A percentile compares a stretch with the other conserved stretches of the same genome.
These are phyloP conservation scores for Lignosus rhinocerotis DNA, from an alignment of 1,284 basidiomycete genomes.

Conservation along the genomic window DNA sequence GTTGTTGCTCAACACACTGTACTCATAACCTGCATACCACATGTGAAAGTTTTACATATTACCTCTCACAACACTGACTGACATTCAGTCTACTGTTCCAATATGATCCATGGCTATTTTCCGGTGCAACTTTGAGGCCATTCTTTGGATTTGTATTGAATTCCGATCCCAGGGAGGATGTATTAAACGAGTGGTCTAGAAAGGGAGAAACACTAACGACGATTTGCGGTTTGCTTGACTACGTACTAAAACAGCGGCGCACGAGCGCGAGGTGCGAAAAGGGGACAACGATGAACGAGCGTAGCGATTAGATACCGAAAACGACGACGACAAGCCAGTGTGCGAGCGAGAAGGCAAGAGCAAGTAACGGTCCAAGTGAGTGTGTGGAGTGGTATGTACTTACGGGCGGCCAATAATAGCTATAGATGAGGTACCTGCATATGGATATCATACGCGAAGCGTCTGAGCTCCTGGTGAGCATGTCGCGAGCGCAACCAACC, in stretches of 20 bases:
- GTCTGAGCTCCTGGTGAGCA: constrained; percentile 18
- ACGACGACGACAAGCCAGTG: background rate
- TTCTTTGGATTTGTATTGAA: too few species aligned
- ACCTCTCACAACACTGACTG: too few species aligned
- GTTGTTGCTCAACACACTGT: too few species aligned
- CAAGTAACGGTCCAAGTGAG: constrained; percentile 25
- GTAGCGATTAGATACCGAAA: background rate
- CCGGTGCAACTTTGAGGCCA: too few species aligned
- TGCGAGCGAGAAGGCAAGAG: background rate
- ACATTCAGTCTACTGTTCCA: too few species aligned
- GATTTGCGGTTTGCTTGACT: background rate
- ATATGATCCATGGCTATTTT: too few species aligned
- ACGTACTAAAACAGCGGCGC: background rate
- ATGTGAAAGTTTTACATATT: too few species aligned
- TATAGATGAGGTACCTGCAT: constrained; percentile 30
- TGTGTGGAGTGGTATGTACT: constrained; percentile 19
- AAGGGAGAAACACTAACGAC: background rate
- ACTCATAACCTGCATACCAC: too few species aligned
- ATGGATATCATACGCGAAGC: constrained; percentile 25
- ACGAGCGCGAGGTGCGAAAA: background rate
- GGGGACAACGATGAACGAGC: background rate
- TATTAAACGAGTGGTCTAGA: background rate
- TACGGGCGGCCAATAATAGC: constrained; percentile 25
- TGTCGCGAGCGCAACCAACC: constrained; percentile 9
- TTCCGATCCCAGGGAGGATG: background rate